A percentile compares a stretch with the other conserved stretches of the same genome.
phyloP scores from a whole-genome alignment of 83 land plant species.

The Picea abies region DNA sequence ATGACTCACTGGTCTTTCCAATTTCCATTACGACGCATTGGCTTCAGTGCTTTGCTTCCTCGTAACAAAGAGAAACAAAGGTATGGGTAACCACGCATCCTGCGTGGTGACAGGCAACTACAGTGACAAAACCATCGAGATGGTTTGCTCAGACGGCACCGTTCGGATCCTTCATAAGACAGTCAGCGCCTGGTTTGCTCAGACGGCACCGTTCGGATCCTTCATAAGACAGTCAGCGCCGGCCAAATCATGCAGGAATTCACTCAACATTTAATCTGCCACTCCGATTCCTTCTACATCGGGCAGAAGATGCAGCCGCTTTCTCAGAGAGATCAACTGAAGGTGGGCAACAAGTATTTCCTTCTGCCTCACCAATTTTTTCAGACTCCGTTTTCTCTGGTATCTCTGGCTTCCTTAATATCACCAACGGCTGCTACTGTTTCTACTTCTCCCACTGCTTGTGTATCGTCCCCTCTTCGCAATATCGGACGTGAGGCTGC shows the following conservation, averaged over 20 bases:
- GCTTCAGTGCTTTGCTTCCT: too few relatives aligned
- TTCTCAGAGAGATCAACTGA: constrained; percentile 4
- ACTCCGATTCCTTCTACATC: constrained; percentile 59
- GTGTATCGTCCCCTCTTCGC: constrained; percentile 1
- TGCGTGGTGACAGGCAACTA: not conserved
- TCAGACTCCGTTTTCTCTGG: constrained; percentile 48
- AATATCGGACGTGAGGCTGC: not conserved
- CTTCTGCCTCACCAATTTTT: constrained; percentile 48
- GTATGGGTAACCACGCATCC: too few relatives aligned
- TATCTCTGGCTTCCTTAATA: constrained; percentile 29
- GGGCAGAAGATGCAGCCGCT: constrained; percentile 45
- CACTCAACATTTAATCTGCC: constrained; percentile 47
- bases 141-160: constrained; percentile 22
- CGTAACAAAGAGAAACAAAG: too few relatives aligned
- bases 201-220: constrained; percentile 31
- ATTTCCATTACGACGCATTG: too few relatives aligned
- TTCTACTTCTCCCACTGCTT: not conserved
- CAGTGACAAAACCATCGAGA: not conserved
- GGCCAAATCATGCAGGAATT: constrained; percentile 56
- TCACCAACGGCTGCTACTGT: not conserved
- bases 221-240: constrained; percentile 28
- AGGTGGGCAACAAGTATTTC: too few relatives aligned
- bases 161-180: too few relatives aligned
- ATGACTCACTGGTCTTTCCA: too few relatives aligned
- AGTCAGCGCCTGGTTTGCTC: too few relatives aligned